A percentile compares a stretch with the other conserved stretches of the same genome.
phyloP scores from a whole-genome alignment of 2,329 filamentous ascomycete genomes.

The Colletotrichum godetiae region DNA sequence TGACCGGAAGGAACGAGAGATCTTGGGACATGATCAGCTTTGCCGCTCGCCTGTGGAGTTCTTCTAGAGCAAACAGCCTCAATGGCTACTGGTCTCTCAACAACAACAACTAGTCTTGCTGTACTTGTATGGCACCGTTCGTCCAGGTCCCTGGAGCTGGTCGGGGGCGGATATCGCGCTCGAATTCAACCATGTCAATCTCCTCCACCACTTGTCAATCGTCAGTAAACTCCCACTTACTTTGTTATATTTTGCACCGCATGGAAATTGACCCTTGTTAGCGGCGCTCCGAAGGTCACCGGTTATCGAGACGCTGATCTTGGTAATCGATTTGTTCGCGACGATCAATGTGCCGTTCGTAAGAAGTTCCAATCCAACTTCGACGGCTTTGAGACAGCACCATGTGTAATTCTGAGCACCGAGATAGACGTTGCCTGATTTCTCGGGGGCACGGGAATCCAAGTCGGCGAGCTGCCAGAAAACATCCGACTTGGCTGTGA shows the following conservation, averaged over 20 bases:
- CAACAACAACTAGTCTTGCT: too few species aligned
- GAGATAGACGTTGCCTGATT: neutral
- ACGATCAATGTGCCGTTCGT: neutral
- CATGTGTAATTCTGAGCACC: neutral
- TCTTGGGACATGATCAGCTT: too few species aligned
- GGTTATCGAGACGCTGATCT: neutral
- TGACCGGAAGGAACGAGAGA: too few species aligned
- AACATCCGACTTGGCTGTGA: neutral
- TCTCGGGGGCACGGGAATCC: neutral
- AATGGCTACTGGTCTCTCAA: too few species aligned
- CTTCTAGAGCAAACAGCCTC: too few species aligned
- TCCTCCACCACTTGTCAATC: too few species aligned
- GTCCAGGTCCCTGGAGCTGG: too few species aligned
- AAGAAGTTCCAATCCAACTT: neutral
- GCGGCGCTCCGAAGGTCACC: neutral
- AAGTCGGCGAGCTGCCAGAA: neutral
- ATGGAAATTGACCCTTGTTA: neutral
- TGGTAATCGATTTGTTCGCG: neutral
- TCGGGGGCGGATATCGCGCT: too few species aligned
- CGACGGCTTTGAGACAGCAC: neutral
- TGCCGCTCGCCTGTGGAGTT: too few species aligned
- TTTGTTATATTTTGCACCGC: neutral
- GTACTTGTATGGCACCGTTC: too few species aligned
- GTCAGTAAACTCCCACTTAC: too few species aligned
- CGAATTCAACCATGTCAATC: too few species aligned